Base-by-base conservation (phyloP, 106 monocot species). In the Vanilla planifolia region DNA sequence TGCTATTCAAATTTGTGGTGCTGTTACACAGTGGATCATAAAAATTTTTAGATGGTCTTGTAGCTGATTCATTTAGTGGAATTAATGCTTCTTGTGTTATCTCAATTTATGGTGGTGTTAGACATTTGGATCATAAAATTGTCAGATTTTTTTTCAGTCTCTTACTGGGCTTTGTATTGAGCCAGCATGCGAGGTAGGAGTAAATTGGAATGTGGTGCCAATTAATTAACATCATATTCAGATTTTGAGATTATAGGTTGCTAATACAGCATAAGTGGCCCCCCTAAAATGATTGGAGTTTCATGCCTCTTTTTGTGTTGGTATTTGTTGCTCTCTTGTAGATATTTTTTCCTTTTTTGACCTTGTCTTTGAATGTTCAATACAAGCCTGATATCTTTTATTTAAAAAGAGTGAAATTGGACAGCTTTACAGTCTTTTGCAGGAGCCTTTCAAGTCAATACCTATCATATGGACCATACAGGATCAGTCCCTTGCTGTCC, bases 381-480 rank as follows among this genome's bases (percentile, higher is more conserved):
- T 21, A 25, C 50, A 25, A 4, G 11, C 22, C 50, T 0, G 25
- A n/a, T 53, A 30, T 32, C 16, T 53, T 53, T 30, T 53, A 2
- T 30, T 21, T 60, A 32, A 19, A 30, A 48, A 59, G 48, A 30
- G 40, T 67, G 61, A 53, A 48, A 69, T 70, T 67, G 72, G 75
- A 21, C 48, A 51, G 62, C 55, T 68, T 58, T 72, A 75, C 91
- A 92, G 96, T 78, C 82, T 98, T 73, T 70, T 78, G 56, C 87
- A 88, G 81, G 96, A 98, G 70, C 96, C 96, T 82, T 98, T 98
- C 72, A 92, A 82, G 81, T 85, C 85, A 43, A 59, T 98, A 63
- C 96, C 96, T 67, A 70, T 92, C 64, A 77, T 92, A 69, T 98
- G 96, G 96, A 80, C 47, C n/a, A 63, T 98, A 32, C 66, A 75